phyloP scores from a whole-genome alignment of 495 filamentous ascomycete species.

The Talaromyces nanjingensis region DNA sequence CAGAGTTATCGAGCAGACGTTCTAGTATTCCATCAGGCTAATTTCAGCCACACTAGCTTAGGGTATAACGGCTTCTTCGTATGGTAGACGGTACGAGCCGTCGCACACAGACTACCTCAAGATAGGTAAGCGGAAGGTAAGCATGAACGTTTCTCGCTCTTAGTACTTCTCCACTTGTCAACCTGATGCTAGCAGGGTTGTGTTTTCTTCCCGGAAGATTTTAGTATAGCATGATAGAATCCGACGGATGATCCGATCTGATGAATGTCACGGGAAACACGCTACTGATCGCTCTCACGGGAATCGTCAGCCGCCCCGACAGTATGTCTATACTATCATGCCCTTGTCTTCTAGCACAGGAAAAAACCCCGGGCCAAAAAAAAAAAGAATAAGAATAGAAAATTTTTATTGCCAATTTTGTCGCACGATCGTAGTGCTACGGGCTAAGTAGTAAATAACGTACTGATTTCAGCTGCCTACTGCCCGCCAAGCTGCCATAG shows the following conservation, averaged over 20 bases:
- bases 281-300: neutral
- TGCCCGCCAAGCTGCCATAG: neutral
- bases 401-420: neutral
- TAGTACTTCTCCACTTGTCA: neutral
- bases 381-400: neutral
- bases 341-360: neutral
- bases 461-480: neutral
- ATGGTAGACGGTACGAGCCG: neutral
- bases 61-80: too few species aligned
- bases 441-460: neutral
- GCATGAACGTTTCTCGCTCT: neutral
- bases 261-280: neutral
- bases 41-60: constrained; percentile 3
- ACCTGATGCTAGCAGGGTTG: neutral
- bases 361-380: neutral
- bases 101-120: neutral
- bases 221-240: neutral
- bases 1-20: neutral
- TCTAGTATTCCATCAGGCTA: neutral
- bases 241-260: neutral
- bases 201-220: neutral
- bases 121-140: neutral
- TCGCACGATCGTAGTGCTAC: neutral
- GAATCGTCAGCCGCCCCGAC: neutral
- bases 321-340: neutral